Percentiles rank a stretch among this genome's conserved stretches.
Evolutionary conservation across 73 alveolate species (phyloP).

Genomic region (Paramecium octaurelia): DNA sequence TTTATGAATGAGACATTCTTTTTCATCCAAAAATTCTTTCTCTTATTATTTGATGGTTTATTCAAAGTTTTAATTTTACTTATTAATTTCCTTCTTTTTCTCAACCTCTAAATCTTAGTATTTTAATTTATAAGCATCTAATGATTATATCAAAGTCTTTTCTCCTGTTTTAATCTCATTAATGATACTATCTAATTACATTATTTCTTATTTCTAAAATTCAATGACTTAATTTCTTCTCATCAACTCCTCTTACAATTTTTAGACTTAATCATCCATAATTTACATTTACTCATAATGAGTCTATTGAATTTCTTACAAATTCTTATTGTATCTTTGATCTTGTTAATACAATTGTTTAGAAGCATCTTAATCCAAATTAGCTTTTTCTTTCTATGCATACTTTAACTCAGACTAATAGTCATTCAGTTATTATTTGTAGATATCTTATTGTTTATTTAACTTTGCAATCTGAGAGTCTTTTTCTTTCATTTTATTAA

Average conservation of each 20-base stretch:
- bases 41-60: neutral
- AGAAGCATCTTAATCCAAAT: neutral
- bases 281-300: neutral
- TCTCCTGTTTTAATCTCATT: neutral
- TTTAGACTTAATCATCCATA: slow-evolving; percentile 35
- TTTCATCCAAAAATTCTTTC: neutral
- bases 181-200: neutral
- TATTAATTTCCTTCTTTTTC: neutral
- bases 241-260: neutral
- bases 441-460: neutral
- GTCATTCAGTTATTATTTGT: neutral
- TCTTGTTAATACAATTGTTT: neutral
- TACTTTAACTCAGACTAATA: neutral
- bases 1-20: neutral
- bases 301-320: neutral
- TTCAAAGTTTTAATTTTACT: neutral
- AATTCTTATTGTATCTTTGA: neutral
- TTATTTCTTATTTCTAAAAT: neutral
- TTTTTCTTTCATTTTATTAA: neutral
- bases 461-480: neutral
- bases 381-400: neutral
- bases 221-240: slow-evolving; percentile 3
- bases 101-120: neutral
- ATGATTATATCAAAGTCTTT: neutral
- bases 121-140: neutral